Conservation (phyloP, 2,329 filamentous ascomycete genomes). For the Exophiala sp. region DNA sequence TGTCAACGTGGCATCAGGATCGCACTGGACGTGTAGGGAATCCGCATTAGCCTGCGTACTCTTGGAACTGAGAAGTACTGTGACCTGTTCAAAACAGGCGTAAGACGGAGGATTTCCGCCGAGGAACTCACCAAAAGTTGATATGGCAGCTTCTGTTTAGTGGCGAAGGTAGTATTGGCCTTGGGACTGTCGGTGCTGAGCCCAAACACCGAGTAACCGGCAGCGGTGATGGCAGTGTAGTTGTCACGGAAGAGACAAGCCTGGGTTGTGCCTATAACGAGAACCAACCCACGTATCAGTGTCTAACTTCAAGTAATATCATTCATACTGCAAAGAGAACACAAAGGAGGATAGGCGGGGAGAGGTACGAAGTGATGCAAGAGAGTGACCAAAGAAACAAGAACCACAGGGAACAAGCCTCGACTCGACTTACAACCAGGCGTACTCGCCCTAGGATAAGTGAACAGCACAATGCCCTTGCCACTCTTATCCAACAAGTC, state of each 20-base stretch:
- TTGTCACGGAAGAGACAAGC: slow-evolving; percentile 88
- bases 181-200: slow-evolving; percentile 83
- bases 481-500: slow-evolving; percentile 76
- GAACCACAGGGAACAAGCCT: background rate
- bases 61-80: background rate
- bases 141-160: slow-evolving; percentile 85
- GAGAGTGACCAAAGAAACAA: background rate
- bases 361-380: slow-evolving; percentile 3
- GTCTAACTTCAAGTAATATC: background rate
- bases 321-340: background rate
- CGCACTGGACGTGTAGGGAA: slow-evolving; percentile 49
- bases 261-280: slow-evolving; percentile 72
- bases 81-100: background rate
- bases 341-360: background rate
- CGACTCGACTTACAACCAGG: slow-evolving; percentile 66
- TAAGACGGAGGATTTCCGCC: too few relatives aligned
- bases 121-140: slow-evolving; percentile 55
- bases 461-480: slow-evolving; percentile 64
- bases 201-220: slow-evolving; percentile 81
- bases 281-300: background rate
- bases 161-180: slow-evolving; percentile 87
- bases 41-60: background rate
- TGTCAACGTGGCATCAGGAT: slow-evolving; percentile 68
- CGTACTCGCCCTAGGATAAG: slow-evolving; percentile 90
- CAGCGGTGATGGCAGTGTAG: slow-evolving; percentile 67